Evolutionary conservation across 225 moss, liverwort and hornwort genomes (phyloP).

Genomic region (Antitrichia curtipendula): DNA sequence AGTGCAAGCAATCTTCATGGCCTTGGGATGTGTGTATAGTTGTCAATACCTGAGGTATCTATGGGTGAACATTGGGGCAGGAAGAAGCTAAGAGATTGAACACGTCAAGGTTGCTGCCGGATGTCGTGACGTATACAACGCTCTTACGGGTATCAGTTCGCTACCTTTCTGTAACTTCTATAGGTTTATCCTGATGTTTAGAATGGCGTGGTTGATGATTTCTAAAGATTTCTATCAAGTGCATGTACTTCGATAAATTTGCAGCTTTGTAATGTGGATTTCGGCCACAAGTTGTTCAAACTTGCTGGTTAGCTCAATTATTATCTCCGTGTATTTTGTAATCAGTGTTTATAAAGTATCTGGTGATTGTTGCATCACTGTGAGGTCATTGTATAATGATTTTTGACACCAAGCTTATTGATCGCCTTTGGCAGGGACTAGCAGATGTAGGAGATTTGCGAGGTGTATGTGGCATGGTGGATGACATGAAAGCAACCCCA

Average conservation of each 20-base stretch:
- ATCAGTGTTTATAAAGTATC: background rate
- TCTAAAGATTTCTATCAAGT: background rate
- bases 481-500: slow-evolving; percentile 71
- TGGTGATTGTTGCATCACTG: background rate
- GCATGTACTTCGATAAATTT: background rate
- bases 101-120: slow-evolving; percentile 77
- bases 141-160: slow-evolving; percentile 56
- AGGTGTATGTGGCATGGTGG: slow-evolving; percentile 43
- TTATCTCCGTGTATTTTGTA: background rate
- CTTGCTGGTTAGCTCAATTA: background rate
- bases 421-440: slow-evolving; percentile 44
- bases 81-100: slow-evolving; percentile 68
- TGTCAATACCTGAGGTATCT: slow-evolving; percentile 31
- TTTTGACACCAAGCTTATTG: background rate
- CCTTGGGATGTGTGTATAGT: background rate
- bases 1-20: background rate
- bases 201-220: background rate
- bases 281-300: background rate
- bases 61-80: slow-evolving; percentile 43
- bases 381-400: background rate
- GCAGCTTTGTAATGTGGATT: background rate
- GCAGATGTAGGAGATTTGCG: slow-evolving; percentile 37
- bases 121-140: slow-evolving; percentile 91
- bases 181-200: background rate
- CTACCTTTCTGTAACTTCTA: background rate